A percentile compares a stretch with the other conserved stretches of the same genome.
Evolutionary conservation across 2,329 filamentous ascomycete species (phyloP).

Genomic region (Coniochaeta ligniaria): DNA sequence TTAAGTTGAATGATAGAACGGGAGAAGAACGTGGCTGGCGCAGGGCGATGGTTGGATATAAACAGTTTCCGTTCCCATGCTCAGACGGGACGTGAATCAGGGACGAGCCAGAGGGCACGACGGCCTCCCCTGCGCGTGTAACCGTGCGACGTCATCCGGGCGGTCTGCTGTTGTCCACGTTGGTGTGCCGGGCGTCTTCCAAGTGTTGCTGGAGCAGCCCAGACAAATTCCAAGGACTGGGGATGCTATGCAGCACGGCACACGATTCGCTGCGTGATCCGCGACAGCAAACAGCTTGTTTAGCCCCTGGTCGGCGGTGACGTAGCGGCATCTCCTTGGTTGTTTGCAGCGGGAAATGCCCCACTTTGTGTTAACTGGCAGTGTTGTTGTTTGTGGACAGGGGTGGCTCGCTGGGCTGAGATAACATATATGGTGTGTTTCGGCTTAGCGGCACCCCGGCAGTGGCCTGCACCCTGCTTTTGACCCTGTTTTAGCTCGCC

Average conservation of each 20-base stretch:
- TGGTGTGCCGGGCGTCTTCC: not conserved
- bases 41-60: not conserved
- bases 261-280: conserved; percentile 1
- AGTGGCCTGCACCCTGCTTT: not conserved
- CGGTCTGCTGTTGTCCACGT: not conserved
- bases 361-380: not conserved
- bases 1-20: not conserved
- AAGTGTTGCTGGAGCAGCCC: not conserved
- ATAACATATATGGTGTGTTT: not conserved
- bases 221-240: not conserved
- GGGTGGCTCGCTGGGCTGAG: not conserved
- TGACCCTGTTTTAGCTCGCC: not conserved
- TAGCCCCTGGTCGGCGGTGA: not conserved
- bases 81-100: not conserved
- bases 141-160: conserved; percentile 2
- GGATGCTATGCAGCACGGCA: not conserved
- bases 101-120: not conserved
- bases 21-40: not conserved
- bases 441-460: not conserved
- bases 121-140: not conserved
- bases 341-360: not conserved
- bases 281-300: not conserved
- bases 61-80: not conserved
- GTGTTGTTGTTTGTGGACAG: no score
- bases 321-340: not conserved